phyloP scores from a whole-genome alignment of 805 yeast genomes.

The Sugiyamaella floridensis region DNA sequence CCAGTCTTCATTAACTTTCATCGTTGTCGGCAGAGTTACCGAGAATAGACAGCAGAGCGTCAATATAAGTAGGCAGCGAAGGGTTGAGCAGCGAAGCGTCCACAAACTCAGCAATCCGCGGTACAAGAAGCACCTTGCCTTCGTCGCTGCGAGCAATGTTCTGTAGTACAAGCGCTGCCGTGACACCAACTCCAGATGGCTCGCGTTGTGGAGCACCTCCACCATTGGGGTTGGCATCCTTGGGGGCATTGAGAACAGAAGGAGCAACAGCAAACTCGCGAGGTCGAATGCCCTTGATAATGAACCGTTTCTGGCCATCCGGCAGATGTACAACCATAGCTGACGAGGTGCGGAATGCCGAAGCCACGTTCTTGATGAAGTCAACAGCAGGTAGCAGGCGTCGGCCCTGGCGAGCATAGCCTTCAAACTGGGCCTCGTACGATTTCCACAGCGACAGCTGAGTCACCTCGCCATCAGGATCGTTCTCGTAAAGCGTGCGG shows the following conservation, averaged over 20 bases:
- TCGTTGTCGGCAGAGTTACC: background rate
- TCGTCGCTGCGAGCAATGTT: constrained; percentile 29
- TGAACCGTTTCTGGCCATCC: constrained; percentile 67
- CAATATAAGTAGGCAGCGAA: constrained; percentile 20
- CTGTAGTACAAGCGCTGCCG: constrained; percentile 32
- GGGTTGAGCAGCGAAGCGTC: constrained; percentile 23
- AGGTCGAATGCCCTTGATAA: constrained; percentile 92
- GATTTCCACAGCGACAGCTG: constrained; percentile 95
- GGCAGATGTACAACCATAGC: constrained; percentile 83
- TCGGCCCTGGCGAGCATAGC: constrained; percentile 41
- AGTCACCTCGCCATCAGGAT: constrained; percentile 74
- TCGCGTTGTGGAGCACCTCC: constrained; percentile 2
- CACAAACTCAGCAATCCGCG: constrained; percentile 14
- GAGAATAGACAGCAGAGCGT: constrained; percentile 17
- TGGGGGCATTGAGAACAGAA: constrained; percentile 16
- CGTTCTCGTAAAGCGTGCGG: constrained; percentile 81
- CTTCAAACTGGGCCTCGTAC: constrained; percentile 80
- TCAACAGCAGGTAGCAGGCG: constrained; percentile 87
- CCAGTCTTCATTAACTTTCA: background rate
- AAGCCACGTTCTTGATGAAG: constrained; percentile 87
- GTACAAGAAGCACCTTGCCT: constrained; percentile 22
- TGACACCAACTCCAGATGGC: constrained; percentile 28
- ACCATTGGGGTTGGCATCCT: background rate
- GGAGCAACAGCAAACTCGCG: constrained; percentile 39
- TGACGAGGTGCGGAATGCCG: constrained; percentile 78